Base-by-base conservation (phyloP, 106 monocot genomes). In the Dioscorea alata region DNA sequence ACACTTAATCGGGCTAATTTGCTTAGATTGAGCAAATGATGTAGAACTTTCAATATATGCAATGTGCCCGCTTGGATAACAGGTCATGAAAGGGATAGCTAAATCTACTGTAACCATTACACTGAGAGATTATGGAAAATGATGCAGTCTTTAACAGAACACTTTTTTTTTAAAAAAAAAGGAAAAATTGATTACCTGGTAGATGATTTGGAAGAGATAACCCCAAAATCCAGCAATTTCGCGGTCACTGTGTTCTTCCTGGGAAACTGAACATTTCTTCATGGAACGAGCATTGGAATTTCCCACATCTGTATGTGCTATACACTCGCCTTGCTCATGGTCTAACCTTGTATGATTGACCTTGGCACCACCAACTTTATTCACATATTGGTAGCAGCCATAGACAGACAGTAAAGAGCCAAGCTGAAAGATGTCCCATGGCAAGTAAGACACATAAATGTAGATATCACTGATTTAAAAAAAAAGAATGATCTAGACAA, bases 151-250 rank as follows among this genome's bases (percentile, higher is more conserved):
- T 53, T 18, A 16, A 13, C 16, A 53, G 13, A 18, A 53, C 13
- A 25, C 17, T 13, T 59, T n/a, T n/a, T n/a, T n/a, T n/a, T n/a
- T n/a, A n/a, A n/a, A 50, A n/a, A 48, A 64, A 20, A 21, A 65
- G 32, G 57, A 63, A 14, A 56, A 22, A 8, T 61, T 62, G 13
- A 21, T 54, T 79, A 92, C 97, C 89, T 99, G 97, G 74, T 87
- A 99, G 57, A 99, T 85, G 23, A 99, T 81, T 68, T 99, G 97
- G 53, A 99, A 87, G 8, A 81, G 35, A 78, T 83, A 90, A 25
- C 92, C 89, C 76, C 82, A 85, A 63, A 85, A 71, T 72, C 86
- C 97, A 61, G 97, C 92, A 61, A 69, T 49, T 57, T 76, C 77
- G 64, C 61, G 74, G 33, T 33, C 56, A 23, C 49, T 64, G 6